phyloP scores from a whole-genome alignment of 73 alveolate genomes.

The Breviolum minutum region DNA sequence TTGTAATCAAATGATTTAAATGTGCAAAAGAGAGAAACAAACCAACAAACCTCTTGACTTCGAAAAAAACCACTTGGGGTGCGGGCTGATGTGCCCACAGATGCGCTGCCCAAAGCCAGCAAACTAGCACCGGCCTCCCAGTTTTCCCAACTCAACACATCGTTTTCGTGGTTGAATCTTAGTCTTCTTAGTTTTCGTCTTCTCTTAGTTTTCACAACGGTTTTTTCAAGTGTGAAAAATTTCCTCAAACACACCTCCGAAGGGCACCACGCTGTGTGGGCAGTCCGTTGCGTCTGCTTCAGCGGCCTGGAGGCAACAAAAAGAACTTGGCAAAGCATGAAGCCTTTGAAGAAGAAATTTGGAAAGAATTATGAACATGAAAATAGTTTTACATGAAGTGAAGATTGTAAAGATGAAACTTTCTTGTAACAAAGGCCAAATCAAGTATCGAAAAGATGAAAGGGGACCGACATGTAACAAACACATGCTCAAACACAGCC shows the following conservation, averaged over 20 bases:
- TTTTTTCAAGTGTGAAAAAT: background rate
- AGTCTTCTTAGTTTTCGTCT: too few relatives aligned
- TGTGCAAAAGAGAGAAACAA: too few relatives aligned
- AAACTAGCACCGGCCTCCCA: slow-evolving; percentile 35
- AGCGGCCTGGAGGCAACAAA: slow-evolving; percentile 23
- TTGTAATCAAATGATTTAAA: too few relatives aligned
- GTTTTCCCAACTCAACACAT: too few relatives aligned
- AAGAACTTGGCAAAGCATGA: background rate
- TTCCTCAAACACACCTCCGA: background rate
- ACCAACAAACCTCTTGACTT: too few relatives aligned
- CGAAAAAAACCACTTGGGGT: background rate
- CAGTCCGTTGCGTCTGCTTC: slow-evolving; percentile 87
- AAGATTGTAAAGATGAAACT: too few relatives aligned
- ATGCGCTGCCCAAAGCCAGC: slow-evolving; percentile 70
- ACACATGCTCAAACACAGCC: background rate
- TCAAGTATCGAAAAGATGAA: too few relatives aligned
- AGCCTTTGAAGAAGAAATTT: background rate
- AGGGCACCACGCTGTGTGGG: slow-evolving; percentile 78
- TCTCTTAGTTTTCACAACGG: background rate
- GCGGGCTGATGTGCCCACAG: background rate
- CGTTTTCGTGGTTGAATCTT: too few relatives aligned
- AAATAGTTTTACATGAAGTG: too few relatives aligned
- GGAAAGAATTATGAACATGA: too few relatives aligned
- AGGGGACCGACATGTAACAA: background rate
- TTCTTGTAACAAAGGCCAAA: background rate